A percentile compares a stretch with the other conserved stretches of the same genome.
Conservation (phyloP, 371 early-diverging fungal species). For the Apophysomyces sp. region DNA sequence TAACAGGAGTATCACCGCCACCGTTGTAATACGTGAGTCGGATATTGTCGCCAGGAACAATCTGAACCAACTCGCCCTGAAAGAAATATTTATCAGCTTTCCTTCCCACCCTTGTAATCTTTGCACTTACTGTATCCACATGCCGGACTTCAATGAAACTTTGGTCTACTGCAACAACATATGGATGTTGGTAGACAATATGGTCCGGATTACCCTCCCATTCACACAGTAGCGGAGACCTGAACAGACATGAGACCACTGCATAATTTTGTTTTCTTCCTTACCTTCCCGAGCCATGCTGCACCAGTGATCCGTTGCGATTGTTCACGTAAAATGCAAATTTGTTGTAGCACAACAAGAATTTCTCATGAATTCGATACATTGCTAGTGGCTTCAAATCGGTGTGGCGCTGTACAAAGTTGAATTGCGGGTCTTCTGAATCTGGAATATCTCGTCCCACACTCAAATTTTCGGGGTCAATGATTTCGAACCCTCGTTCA, state of each 20-base stretch:
- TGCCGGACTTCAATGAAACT: constrained; percentile 89
- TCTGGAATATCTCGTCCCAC: constrained; percentile 66
- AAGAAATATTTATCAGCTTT: background rate
- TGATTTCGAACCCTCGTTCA: constrained; percentile 82
- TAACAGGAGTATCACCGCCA: constrained; percentile 34
- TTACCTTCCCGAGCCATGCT: constrained; percentile 39
- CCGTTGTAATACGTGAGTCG: constrained; percentile 49
- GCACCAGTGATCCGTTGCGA: constrained; percentile 45
- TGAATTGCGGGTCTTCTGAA: constrained; percentile 75
- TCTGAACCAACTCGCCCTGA: constrained; percentile 49
- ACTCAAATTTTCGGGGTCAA: constrained; percentile 74
- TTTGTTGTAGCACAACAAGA: constrained; percentile 90
- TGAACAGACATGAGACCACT: constrained; percentile 2
- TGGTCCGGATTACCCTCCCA: constrained; percentile 63
- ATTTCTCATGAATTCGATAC: constrained; percentile 71
- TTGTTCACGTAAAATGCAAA: constrained; percentile 93
- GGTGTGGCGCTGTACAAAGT: constrained; percentile 78
- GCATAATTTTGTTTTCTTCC: constrained; percentile 3
- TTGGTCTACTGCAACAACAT: constrained; percentile 84
- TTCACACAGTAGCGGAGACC: constrained; percentile 41
- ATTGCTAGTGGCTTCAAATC: constrained; percentile 82
- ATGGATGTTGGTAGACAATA: constrained; percentile 78
- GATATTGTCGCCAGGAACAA: constrained; percentile 50
- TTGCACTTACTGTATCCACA: constrained; percentile 67
- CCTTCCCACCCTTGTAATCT: background rate